A percentile compares a stretch with the other conserved stretches of the same genome.
phyloP scores from a whole-genome alignment of 2,329 filamentous ascomycete genomes.

The Colletotrichum tabaci region DNA sequence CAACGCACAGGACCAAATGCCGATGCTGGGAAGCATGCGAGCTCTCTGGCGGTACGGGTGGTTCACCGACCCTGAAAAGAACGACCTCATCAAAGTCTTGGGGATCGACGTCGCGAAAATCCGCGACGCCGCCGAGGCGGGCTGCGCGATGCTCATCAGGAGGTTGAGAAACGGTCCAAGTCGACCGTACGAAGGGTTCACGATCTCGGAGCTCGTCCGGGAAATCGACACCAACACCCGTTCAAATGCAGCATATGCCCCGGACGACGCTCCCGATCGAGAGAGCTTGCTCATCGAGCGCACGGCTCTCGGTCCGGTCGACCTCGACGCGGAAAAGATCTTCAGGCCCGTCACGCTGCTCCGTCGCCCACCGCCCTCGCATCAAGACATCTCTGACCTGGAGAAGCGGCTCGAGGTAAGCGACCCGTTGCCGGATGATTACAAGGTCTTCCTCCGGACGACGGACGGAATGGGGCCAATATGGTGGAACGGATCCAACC shows the following conservation, averaged over 20 bases:
- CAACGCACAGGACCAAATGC: conserved; percentile 17
- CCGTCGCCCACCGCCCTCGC: background rate
- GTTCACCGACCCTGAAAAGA: background rate
- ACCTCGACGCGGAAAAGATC: conserved; percentile 17
- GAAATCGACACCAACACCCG: conserved; percentile 12
- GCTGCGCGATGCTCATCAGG: conserved; percentile 13
- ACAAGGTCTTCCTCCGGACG: conserved; percentile 14
- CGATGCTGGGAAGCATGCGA: conserved; percentile 26
- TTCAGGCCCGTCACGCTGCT: conserved; percentile 4
- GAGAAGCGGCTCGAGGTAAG: conserved; percentile 9
- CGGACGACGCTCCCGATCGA: background rate
- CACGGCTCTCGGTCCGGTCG: background rate
- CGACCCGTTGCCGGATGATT: conserved; percentile 13
- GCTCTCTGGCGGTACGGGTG: conserved; percentile 15
- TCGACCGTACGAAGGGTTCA: background rate
- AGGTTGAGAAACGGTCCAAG: background rate
- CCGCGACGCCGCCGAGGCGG: background rate
- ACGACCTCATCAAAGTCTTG: conserved; percentile 3
- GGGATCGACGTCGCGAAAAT: background rate
- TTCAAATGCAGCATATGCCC: conserved; percentile 3
- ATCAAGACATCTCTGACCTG: conserved; percentile 6
- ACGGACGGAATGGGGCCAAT: conserved; percentile 19
- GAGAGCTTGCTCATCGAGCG: background rate
- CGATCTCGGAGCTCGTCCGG: conserved; percentile 7
- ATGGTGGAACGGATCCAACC: conserved; percentile 19